These are phyloP conservation scores for Blumeriella jaapii DNA, from an alignment of 2,329 filamentous ascomycete genomes.

Conservation along the genomic window DNA sequence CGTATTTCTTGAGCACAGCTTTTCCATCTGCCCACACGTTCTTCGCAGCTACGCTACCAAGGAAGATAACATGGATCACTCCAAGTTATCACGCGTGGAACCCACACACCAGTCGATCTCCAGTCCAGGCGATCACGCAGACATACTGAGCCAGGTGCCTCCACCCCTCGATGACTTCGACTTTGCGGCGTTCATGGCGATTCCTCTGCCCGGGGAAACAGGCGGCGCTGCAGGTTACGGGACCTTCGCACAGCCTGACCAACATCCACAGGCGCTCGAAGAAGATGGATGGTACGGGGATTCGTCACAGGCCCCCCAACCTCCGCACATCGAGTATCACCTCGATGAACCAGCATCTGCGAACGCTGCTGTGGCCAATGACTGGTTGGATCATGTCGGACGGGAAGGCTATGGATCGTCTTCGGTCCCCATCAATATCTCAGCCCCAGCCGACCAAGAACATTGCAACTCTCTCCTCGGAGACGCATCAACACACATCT, in stretches of 20 bases:
- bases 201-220: neutral
- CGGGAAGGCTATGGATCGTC: neutral
- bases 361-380: neutral
- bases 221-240: too few species aligned
- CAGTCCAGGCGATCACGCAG: neutral
- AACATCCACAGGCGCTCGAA: neutral
- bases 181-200: neutral
- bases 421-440: neutral
- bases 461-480: neutral
- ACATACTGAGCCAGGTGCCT: neutral
- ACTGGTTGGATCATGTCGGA: neutral
- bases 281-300: too few species aligned
- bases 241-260: too few species aligned
- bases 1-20: too few species aligned
- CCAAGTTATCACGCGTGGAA: too few species aligned
- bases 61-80: too few species aligned
- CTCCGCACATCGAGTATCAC: too few species aligned
- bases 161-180: conserved; percentile 1
- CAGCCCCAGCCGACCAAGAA: neutral
- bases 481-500: neutral
- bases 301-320: too few species aligned
- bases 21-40: too few species aligned
- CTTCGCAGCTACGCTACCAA: too few species aligned
- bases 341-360: neutral
- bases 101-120: neutral